Evolutionary conservation across 371 early-diverging fungal species (phyloP).

Genomic region (Syncephalastrum sp.): DNA sequence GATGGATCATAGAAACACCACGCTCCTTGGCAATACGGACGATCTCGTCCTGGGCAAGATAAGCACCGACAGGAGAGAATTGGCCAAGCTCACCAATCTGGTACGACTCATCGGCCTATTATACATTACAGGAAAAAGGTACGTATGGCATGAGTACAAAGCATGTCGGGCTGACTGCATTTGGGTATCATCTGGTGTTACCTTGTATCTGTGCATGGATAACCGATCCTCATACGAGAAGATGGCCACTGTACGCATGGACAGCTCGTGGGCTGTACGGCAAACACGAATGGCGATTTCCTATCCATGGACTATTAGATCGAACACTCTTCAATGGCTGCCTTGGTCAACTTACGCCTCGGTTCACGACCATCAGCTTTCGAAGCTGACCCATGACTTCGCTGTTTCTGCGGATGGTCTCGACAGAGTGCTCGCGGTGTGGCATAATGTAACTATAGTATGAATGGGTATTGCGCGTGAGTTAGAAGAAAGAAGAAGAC

Average conservation of each 20-base stretch:
- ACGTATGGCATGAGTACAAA: not conserved
- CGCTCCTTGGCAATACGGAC: constrained; percentile 80
- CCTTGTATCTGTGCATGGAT: constrained; percentile 92
- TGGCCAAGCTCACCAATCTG: constrained; percentile 83
- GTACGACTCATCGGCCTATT: constrained; percentile 88
- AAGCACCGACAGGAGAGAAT: constrained; percentile 90
- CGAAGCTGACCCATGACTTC: constrained; percentile 51
- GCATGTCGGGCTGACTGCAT: not conserved
- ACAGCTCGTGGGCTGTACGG: constrained; percentile 90
- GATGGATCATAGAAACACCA: constrained; percentile 82
- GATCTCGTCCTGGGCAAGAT: constrained; percentile 92
- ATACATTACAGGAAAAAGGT: constrained; percentile 1
- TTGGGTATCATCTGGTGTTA: constrained; percentile 15
- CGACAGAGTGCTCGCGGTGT: constrained; percentile 59
- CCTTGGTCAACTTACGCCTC: constrained; percentile 51
- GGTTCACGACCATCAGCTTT: constrained; percentile 65
- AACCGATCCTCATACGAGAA: constrained; percentile 90
- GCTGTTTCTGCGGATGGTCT: constrained; percentile 61
- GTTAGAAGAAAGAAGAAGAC: no score
- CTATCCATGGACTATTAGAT: constrained; percentile 20
- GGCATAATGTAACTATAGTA: constrained; percentile 15
- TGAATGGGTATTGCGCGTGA: not conserved
- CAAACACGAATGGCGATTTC: constrained; percentile 94
- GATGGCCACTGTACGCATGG: constrained; percentile 86
- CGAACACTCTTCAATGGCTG: not conserved